Evolutionary conservation across 1,284 basidiomycete genomes (phyloP), one percentile per base, ranked within the genome.

Genomic region (Trichosporon ovoides): DNA sequence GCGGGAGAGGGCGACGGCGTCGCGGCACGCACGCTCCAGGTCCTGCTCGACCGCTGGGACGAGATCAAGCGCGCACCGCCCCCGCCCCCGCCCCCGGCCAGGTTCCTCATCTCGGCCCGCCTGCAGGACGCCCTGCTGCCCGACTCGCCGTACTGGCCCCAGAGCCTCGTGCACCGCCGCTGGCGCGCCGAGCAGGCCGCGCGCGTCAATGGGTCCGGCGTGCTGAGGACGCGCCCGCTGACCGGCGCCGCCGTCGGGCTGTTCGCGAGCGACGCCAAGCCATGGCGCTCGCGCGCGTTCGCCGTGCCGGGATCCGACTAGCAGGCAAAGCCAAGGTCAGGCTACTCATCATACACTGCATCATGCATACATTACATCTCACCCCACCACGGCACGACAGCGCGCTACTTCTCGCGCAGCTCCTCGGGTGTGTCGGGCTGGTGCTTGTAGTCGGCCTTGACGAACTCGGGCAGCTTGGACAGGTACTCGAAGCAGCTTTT

Each of bases 351-450:
- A 31, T 9, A 31, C 28, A 31, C 28, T 9, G 28, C 28, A 46
- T 46, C 28, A 46, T 46, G 28, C 43, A 46, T 46, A 24, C 43
- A 46, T 28, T 28, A 46, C 43, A 28, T 13, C 16, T 24, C 28
- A 22, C 28, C 24, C 5, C 35, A 13, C n/a, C n/a, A n/a, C n/a
- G n/a, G n/a, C n/a, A n/a, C n/a, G n/a, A n/a, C 13, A 14, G 35
- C 51, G 35, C 28, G 38, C 18, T 40, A 40, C 18, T 46, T 46
- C 43, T 46, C 58, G 16, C 57, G 55, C 12, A 62, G 38, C 20
- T 62, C 58, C 18, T 48, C 61, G 18, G 61, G 61, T 22, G 61
- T 63, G 58, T 63, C 61, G 34, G 56, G 58, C 61, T 63, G 61
- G 61, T 63, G 61, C 52, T 50, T 50, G 43, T 51, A 63, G 58